Conservation (phyloP, 306 rosid species). For the Prunus fruticosa region DNA sequence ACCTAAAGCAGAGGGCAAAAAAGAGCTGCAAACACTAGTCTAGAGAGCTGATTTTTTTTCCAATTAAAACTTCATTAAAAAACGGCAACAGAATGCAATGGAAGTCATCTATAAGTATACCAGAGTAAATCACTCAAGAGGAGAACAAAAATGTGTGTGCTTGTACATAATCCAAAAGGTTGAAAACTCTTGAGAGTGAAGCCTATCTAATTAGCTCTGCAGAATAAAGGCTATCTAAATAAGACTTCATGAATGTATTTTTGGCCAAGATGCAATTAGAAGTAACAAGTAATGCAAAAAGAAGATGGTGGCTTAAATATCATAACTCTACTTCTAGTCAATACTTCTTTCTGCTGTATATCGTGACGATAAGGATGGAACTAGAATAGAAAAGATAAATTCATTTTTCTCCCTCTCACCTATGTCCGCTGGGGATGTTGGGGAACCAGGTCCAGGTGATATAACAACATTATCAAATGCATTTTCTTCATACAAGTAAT, state of each 20-base stretch:
- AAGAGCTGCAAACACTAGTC: neutral
- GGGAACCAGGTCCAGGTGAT: conserved; percentile 99
- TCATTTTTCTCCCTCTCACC: conserved; percentile 48
- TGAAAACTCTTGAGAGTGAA: neutral
- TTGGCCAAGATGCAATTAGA: neutral
- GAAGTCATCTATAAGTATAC: neutral
- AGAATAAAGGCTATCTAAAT: neutral
- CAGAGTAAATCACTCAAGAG: neutral
- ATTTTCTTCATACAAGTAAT: conserved; percentile 71
- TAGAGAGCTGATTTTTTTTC: neutral
- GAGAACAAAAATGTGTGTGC: neutral
- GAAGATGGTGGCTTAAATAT: neutral
- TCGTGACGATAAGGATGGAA: conserved; percentile 8
- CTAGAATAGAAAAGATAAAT: conserved; percentile 10
- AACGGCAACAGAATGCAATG: neutral
- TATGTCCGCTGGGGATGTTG: conserved; percentile 74
- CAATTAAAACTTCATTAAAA: neutral
- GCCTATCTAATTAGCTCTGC: neutral
- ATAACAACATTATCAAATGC: conserved; percentile 95
- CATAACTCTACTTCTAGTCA: neutral
- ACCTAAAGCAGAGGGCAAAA: neutral
- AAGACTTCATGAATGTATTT: neutral
- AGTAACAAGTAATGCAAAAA: neutral
- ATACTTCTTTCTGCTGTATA: neutral
- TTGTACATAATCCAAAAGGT: neutral